Evolutionary conservation across 305 asterid genomes (phyloP), one percentile per base, ranked within the genome.

Genomic region (Caryopteris hybrid): DNA sequence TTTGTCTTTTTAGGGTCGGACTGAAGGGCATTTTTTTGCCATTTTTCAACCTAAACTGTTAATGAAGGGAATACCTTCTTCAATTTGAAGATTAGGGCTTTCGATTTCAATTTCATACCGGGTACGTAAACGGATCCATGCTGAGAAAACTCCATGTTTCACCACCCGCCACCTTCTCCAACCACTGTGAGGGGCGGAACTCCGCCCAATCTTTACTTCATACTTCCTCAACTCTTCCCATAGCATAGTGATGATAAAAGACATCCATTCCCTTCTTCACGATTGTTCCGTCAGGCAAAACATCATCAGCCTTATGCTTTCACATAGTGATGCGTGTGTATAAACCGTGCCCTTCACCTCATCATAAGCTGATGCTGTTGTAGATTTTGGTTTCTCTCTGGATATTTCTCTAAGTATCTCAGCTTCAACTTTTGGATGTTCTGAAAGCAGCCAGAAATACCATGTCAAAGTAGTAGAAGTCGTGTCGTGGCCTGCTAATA

Each of bases 401-500:
- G 85, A n/a, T n/a, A n/a, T 74, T 54, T 87, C 87, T 33, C 11
- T 51, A 11, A 82, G 14, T 7, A 88, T 84, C 34, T 58, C 61
- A 2, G 31, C 14, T 74, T 81, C 88, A 1, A 75, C 85, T 8
- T 64, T 31, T 5, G 79, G 87, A 1, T 79, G 33, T 2, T 53
- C 14, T 0, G 77, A 69, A 0, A 84, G 51, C 38, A 83, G 50
- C 88, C 87, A 84, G 61, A 85, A 85, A 3, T 84, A 84, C 93
- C 93, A 84, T 9, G 89, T 80, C 29, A 88, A 3, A 0, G 92
- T 87, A 0, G 90, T 81, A 0, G 92, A 83, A 0, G 88, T 71
- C 3, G 92, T 80, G 73, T 85, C 90, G 0, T 78, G 62, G 0
- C 91, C 94, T 0, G 91, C 94, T 9, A 87, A 18, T 5, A 82